phyloP scores from a whole-genome alignment of 116 monocot genomes.

The Zostera marina region DNA sequence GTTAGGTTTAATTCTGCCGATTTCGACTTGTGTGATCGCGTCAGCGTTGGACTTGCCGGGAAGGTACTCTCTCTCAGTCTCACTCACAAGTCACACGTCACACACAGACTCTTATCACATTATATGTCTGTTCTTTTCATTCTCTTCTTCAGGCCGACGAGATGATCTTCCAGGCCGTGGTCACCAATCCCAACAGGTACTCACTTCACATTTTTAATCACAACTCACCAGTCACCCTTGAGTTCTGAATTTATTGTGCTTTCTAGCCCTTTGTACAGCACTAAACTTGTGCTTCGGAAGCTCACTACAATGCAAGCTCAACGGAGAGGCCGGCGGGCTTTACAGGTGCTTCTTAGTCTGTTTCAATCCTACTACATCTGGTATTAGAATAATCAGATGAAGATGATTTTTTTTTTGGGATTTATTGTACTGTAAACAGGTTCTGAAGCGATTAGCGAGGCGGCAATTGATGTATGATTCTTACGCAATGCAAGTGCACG shows the following conservation, averaged over 20 bases:
- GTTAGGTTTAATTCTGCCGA: constrained; percentile 46
- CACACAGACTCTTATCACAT: too few relatives aligned
- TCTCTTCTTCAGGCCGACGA: constrained; percentile 49
- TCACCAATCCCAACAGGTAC: constrained; percentile 45
- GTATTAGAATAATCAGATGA: not conserved
- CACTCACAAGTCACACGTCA: too few relatives aligned
- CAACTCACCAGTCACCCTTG: too few relatives aligned
- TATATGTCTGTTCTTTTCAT: not conserved
- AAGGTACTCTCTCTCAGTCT: constrained; percentile 21
- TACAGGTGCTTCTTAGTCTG: constrained; percentile 29
- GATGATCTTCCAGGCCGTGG: constrained; percentile 79
- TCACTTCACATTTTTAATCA: too few relatives aligned
- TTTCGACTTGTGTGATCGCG: constrained; percentile 52
- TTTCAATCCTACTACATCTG: not conserved
- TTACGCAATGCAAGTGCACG: constrained; percentile 89
- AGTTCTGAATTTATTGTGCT: not conserved
- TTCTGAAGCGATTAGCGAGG: constrained; percentile 66
- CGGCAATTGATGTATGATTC: constrained; percentile 78
- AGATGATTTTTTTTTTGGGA: not conserved
- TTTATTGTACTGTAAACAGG: constrained; percentile 13
- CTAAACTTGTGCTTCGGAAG: constrained; percentile 75
- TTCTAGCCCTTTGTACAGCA: constrained; percentile 46
- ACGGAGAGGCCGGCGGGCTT: constrained; percentile 61
- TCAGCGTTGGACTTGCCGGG: constrained; percentile 74
- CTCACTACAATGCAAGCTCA: constrained; percentile 60